phyloP scores from a whole-genome alignment of 2,329 filamentous ascomycete genomes.

The Fusarium pilosicola region DNA sequence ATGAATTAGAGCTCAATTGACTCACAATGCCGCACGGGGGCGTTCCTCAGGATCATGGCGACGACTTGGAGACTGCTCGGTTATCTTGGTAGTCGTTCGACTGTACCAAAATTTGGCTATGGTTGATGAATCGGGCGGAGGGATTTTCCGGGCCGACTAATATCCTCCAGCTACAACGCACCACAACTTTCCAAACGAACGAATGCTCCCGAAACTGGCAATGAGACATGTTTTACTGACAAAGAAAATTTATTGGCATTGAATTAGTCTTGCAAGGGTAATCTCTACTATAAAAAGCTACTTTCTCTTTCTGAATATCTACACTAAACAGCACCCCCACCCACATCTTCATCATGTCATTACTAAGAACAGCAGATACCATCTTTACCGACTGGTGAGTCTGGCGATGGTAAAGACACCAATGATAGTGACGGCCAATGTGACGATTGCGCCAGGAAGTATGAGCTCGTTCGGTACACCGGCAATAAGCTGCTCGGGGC shows the following conservation, averaged over 20 bases:
- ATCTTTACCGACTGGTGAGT: conserved; percentile 62
- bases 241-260: conserved; percentile 27
- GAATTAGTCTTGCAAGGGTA: conserved; percentile 41
- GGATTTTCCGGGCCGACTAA: conserved; percentile 42
- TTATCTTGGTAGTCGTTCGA: conserved; percentile 35
- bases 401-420: conserved; percentile 91
- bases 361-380: conserved; percentile 38
- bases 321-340: conserved; percentile 41
- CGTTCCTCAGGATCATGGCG: conserved; percentile 67
- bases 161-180: not conserved
- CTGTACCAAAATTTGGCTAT: conserved; percentile 46
- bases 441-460: conserved; percentile 92
- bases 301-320: conserved; percentile 46
- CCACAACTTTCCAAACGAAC: not conserved
- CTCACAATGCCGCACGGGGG: conserved; percentile 65
- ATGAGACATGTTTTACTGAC: conserved; percentile 10
- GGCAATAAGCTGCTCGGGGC: conserved; percentile 82
- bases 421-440: conserved; percentile 92
- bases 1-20: conserved; percentile 18
- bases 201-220: not conserved
- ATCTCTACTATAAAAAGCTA: conserved; percentile 44
- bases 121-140: conserved; percentile 14
- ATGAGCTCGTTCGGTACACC: conserved; percentile 95
- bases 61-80: conserved; percentile 39
- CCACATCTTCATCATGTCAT: conserved; percentile 51